phyloP scores from a whole-genome alignment of 106 monocot species.

The Dactylorhiza incarnata region DNA sequence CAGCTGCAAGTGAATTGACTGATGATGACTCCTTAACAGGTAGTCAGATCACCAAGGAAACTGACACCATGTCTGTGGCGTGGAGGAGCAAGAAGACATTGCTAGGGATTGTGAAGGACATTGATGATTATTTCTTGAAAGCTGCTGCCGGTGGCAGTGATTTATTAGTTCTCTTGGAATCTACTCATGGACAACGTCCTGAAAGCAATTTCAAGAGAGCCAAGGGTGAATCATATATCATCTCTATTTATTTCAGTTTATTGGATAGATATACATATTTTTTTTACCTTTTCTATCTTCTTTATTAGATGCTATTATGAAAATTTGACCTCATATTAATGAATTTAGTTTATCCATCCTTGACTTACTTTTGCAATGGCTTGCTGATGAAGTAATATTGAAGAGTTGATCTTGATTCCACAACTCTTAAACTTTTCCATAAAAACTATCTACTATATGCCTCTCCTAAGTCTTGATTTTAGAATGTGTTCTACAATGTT shows the following conservation, averaged over 20 bases:
- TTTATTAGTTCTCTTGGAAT: slow-evolving; percentile 50
- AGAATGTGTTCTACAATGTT: background rate
- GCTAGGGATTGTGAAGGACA: slow-evolving; percentile 57
- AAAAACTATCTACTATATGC: background rate
- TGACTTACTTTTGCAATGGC: background rate
- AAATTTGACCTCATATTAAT: background rate
- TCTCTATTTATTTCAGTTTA: background rate
- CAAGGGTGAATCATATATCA: slow-evolving; percentile 2
- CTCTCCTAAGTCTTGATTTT: background rate
- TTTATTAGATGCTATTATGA: background rate
- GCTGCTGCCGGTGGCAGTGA: slow-evolving; percentile 72
- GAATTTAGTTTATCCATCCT: background rate
- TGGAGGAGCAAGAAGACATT: slow-evolving; percentile 71
- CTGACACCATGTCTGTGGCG: slow-evolving; percentile 33
- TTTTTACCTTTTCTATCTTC: background rate
- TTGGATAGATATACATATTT: background rate
- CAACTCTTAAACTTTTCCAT: background rate
- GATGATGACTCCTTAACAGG: slow-evolving; percentile 55
- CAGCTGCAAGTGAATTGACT: slow-evolving; percentile 3
- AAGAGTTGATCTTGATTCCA: background rate
- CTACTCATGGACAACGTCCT: slow-evolving; percentile 15
- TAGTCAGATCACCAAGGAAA: slow-evolving; percentile 61
- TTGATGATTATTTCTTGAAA: slow-evolving; percentile 93
- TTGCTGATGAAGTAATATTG: background rate
- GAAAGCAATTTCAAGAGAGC: slow-evolving; percentile 5